Percentiles rank a stretch among this genome's conserved stretches.
These are phyloP conservation scores for Paecilomyces niveus DNA, from an alignment of 2,329 filamentous ascomycete species.

Conservation along the genomic window DNA sequence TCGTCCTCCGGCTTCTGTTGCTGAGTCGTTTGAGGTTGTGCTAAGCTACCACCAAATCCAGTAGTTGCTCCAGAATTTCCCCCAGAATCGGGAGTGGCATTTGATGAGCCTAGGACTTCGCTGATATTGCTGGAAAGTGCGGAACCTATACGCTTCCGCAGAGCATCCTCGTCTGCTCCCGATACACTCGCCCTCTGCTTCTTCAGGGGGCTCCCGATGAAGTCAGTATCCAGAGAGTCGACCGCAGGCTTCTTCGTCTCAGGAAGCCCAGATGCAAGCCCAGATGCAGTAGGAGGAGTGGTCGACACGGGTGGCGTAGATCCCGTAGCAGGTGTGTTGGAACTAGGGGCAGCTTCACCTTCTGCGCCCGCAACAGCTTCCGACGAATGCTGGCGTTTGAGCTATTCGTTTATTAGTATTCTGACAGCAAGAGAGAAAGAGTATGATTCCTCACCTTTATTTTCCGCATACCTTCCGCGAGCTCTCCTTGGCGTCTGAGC, in stretches of 20 bases:
- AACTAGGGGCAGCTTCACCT: constrained; percentile 32
- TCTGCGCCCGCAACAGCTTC: constrained; percentile 40
- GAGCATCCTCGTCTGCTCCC: constrained; percentile 32
- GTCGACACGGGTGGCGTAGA: constrained; percentile 27
- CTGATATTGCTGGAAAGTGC: constrained; percentile 32
- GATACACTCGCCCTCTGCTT: constrained; percentile 41
- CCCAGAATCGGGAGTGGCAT: neutral
- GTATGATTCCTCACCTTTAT: constrained; percentile 48
- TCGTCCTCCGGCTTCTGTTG: constrained; percentile 4
- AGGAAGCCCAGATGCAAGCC: constrained; percentile 9
- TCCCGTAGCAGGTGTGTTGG: constrained; percentile 30
- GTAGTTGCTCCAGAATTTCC: constrained; percentile 5
- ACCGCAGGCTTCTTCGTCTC: constrained; percentile 15
- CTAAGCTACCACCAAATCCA: constrained; percentile 7
- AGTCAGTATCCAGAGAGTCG: constrained; percentile 25
- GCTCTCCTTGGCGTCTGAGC: constrained; percentile 51
- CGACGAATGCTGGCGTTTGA: constrained; percentile 60
- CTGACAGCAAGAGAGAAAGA: neutral
- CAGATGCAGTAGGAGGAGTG: constrained; percentile 30
- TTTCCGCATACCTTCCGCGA: constrained; percentile 58
- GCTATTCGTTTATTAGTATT: constrained; percentile 31
- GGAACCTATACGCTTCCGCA: constrained; percentile 34
- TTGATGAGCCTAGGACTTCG: constrained; percentile 21
- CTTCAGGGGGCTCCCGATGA: constrained; percentile 41
- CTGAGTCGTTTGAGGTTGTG: neutral